These are phyloP conservation scores for Lipomyces chichibuensis DNA, from an alignment of 805 yeast species.

Conservation along the genomic window DNA sequence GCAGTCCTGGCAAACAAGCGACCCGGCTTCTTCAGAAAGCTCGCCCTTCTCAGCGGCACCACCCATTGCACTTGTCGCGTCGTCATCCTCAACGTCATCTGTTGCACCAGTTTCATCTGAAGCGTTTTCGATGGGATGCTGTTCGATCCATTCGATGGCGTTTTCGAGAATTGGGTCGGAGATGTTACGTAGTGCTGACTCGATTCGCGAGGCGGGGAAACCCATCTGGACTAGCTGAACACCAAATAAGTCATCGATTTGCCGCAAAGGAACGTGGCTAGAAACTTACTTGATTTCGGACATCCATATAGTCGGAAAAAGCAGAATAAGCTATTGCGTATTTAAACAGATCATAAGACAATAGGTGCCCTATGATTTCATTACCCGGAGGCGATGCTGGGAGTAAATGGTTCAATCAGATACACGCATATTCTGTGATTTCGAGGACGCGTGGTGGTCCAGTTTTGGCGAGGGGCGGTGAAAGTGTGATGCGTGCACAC, in stretches of 20 bases:
- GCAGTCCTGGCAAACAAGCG: conserved; percentile 35
- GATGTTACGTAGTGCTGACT: conserved; percentile 39
- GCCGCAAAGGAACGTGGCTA: background rate
- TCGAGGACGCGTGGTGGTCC: background rate
- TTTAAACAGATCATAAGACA: no score
- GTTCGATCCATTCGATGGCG: conserved; percentile 44
- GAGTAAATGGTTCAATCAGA: background rate
- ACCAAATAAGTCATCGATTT: background rate
- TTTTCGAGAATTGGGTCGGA: conserved; percentile 38
- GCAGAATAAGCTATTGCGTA: no score
- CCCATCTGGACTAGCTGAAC: conserved; percentile 42
- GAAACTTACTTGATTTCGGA: conserved; percentile 23
- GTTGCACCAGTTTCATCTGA: conserved; percentile 28
- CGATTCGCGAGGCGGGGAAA: conserved; percentile 42
- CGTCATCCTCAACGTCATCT: conserved; percentile 5
- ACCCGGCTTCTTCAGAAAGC: conserved; percentile 35
- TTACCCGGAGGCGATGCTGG: background rate
- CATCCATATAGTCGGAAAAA: conserved; percentile 11
- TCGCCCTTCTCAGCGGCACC: conserved; percentile 26
- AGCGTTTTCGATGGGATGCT: conserved; percentile 37
- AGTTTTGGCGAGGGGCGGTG: no score
- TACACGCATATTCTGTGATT: background rate
- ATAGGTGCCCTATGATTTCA: background rate
- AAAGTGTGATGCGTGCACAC: no score
- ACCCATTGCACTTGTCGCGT: conserved; percentile 8